phyloP scores from a whole-genome alignment of 352 stramenopile genomes.

The Phytophthora boehmeriae region DNA sequence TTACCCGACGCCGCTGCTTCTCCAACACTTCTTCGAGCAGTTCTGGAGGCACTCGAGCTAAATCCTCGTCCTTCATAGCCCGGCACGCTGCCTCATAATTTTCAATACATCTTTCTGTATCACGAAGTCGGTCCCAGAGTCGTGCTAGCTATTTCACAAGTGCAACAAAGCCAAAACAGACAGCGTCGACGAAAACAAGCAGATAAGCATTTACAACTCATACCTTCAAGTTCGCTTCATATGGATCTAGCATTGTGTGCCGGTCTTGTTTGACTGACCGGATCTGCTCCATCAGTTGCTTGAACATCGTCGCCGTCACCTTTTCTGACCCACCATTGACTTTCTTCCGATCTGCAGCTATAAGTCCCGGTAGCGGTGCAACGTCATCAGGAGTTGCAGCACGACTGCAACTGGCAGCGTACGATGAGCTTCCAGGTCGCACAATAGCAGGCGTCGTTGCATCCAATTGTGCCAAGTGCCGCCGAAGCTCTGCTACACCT shows the following conservation, averaged over 20 bases:
- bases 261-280: conserved; percentile 43
- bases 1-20: conserved; percentile 50
- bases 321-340: background rate
- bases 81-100: conserved; percentile 54
- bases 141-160: conserved; percentile 48
- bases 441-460: conserved; percentile 14
- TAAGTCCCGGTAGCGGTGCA: conserved; percentile 21
- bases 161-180: background rate
- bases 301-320: conserved; percentile 32
- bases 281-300: conserved; percentile 52
- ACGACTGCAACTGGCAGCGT: conserved; percentile 1
- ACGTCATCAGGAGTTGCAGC: conserved; percentile 11
- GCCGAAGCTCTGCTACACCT: conserved; percentile 25
- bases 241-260: conserved; percentile 49
- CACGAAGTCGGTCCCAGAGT: conserved; percentile 59
- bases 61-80: conserved; percentile 42
- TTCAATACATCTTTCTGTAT: conserved; percentile 53
- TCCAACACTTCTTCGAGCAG: conserved; percentile 39
- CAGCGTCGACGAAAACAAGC: background rate
- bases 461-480: conserved; percentile 37
- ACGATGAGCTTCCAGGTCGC: conserved; percentile 14
- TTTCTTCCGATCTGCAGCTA: background rate
- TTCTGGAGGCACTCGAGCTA: conserved; percentile 31
- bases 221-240: conserved; percentile 63
- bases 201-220: background rate